phyloP scores from a whole-genome alignment of 805 yeast species.

The Kuraishia capsulata region DNA sequence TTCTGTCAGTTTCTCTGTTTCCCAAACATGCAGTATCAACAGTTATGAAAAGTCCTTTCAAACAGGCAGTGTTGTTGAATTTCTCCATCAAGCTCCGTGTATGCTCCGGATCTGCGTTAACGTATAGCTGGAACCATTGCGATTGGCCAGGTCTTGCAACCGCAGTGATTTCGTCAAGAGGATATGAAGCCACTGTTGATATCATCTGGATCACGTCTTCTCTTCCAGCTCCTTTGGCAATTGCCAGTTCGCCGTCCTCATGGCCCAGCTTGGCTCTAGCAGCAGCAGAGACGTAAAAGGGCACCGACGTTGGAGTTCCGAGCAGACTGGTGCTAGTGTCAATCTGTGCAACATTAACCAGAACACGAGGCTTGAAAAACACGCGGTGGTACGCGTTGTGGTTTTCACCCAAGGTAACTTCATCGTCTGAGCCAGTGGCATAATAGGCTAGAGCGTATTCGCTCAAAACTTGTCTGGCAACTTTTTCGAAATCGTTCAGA shows the following conservation, averaged over 20 bases:
- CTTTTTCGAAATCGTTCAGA: conserved; percentile 35
- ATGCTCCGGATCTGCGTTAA: conserved; percentile 22
- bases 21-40: conserved; percentile 35
- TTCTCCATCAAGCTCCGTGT: conserved; percentile 18
- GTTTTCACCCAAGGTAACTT: conserved; percentile 33
- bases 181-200: conserved; percentile 33
- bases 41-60: conserved; percentile 29
- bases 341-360: conserved; percentile 27
- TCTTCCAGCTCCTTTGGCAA: conserved; percentile 27
- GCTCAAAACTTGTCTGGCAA: conserved; percentile 34
- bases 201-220: conserved; percentile 34
- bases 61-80: conserved; percentile 21
- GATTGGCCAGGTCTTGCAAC: conserved; percentile 24
- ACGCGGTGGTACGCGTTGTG: conserved; percentile 31
- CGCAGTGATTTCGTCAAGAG: conserved; percentile 33
- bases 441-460: conserved; percentile 35
- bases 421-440: conserved; percentile 37
- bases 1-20: conserved; percentile 33
- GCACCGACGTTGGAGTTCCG: conserved; percentile 26
- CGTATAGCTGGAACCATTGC: conserved; percentile 35
- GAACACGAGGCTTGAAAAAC: conserved; percentile 31
- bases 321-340: conserved; percentile 29
- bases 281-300: conserved; percentile 35
- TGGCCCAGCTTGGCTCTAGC: conserved; percentile 35
- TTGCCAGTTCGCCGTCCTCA: conserved; percentile 31